phyloP scores from a whole-genome alignment of 2,329 filamentous ascomycete genomes.

The Elsinoe fawcettii region DNA sequence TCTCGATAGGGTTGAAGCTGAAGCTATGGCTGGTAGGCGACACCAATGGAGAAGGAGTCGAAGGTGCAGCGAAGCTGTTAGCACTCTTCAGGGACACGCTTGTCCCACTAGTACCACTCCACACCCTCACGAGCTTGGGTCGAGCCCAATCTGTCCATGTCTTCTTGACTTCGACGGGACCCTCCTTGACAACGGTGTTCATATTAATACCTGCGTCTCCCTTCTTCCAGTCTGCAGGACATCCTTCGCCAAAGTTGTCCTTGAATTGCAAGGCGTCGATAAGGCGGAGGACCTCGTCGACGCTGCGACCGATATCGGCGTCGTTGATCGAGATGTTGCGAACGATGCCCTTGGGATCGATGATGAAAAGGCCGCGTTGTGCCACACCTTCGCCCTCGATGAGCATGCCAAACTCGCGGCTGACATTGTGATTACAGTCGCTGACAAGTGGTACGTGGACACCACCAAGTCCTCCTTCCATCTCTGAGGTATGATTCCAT shows the following conservation, averaged over 20 bases:
- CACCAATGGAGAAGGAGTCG: constrained; percentile 18
- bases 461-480: constrained; percentile 54
- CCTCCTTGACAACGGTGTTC: constrained; percentile 22
- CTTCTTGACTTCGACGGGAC: constrained; percentile 26
- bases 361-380: constrained; percentile 57
- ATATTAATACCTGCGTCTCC: constrained; percentile 26
- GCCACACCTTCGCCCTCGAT: constrained; percentile 57
- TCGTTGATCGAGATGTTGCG: constrained; percentile 59
- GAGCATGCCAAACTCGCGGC: constrained; percentile 55
- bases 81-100: constrained; percentile 4
- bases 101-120: constrained; percentile 20
- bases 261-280: constrained; percentile 45
- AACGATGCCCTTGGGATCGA: constrained; percentile 55
- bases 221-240: constrained; percentile 29
- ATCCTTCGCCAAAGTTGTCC: constrained; percentile 36
- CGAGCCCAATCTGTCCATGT: constrained; percentile 28
- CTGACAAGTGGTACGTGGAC: constrained; percentile 55
- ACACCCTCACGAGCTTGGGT: constrained; percentile 27
- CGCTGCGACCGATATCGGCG: constrained; percentile 55
- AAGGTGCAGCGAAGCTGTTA: constrained; percentile 7
- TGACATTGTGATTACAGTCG: constrained; percentile 55
- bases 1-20: constrained; percentile 18
- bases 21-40: constrained; percentile 22
- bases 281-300: constrained; percentile 55
- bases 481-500: constrained; percentile 51